A percentile compares a stretch with the other conserved stretches of the same genome.
phyloP scores from a whole-genome alignment of 805 yeast species.

The Candida dendrica region DNA sequence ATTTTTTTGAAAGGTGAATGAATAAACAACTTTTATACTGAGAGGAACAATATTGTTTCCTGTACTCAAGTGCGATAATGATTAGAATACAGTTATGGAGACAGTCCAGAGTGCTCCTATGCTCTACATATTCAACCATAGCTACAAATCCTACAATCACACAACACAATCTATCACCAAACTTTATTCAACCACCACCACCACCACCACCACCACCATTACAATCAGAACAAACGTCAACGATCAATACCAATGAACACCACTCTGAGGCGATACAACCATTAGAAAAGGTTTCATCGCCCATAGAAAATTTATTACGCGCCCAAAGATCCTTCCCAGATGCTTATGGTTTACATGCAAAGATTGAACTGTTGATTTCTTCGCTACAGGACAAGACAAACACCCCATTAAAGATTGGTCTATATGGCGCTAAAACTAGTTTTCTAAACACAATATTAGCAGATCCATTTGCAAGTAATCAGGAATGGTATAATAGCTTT shows the following conservation, averaged over 20 bases:
- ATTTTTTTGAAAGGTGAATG: too few species aligned
- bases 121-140: neutral
- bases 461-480: slow-evolving; percentile 25
- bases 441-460: slow-evolving; percentile 22
- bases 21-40: too few species aligned
- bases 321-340: slow-evolving; percentile 15
- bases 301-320: slow-evolving; percentile 8
- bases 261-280: slow-evolving; percentile 4
- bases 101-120: neutral
- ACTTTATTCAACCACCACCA: neutral
- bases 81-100: neutral
- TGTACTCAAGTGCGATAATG: too few species aligned
- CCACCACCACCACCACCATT: too few species aligned
- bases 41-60: too few species aligned
- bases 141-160: neutral
- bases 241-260: slow-evolving; percentile 2
- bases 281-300: neutral
- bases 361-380: slow-evolving; percentile 16
- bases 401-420: slow-evolving; percentile 22
- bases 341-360: slow-evolving; percentile 17
- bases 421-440: slow-evolving; percentile 16
- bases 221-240: neutral
- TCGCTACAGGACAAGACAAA: slow-evolving; percentile 6
- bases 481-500: slow-evolving; percentile 21
- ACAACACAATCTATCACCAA: neutral